These are phyloP conservation scores for Abrus precatorius DNA, from an alignment of 306 rosid genomes.

Conservation along the genomic window DNA sequence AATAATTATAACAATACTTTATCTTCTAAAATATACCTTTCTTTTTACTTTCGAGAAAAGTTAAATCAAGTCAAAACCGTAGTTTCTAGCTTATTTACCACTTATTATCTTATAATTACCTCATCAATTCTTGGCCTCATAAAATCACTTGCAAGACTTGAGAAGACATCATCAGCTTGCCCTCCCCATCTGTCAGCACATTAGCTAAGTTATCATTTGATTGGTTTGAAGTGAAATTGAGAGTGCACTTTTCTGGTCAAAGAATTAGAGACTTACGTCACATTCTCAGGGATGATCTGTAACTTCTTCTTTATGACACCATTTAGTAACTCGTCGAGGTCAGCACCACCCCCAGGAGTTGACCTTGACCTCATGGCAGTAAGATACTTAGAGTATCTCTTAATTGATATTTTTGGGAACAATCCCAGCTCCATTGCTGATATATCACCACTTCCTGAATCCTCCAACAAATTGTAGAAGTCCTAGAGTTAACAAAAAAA, in stretches of 20 bases:
- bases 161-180: slow-evolving; percentile 58
- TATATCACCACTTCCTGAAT: slow-evolving; percentile 50
- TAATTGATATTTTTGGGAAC: slow-evolving; percentile 43
- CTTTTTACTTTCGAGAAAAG: too few relatives aligned
- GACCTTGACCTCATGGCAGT: slow-evolving; percentile 50
- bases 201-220: slow-evolving; percentile 20
- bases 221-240: not conserved
- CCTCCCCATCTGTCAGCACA: slow-evolving; percentile 77
- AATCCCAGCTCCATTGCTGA: slow-evolving; percentile 46
- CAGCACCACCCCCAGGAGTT: slow-evolving; percentile 57
- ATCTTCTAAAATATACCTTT: too few relatives aligned
- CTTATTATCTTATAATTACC: slow-evolving; percentile 56
- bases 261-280: slow-evolving; percentile 61
- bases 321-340: slow-evolving; percentile 65
- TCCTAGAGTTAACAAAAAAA: slow-evolving; percentile 60
- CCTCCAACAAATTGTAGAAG: slow-evolving; percentile 77
- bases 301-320: slow-evolving; percentile 81
- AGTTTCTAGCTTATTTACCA: not conserved
- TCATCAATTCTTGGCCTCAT: slow-evolving; percentile 90
- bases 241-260: not conserved
- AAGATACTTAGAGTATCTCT: slow-evolving; percentile 68
- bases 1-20: too few relatives aligned
- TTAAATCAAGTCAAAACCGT: not conserved
- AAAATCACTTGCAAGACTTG: slow-evolving; percentile 63
- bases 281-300: slow-evolving; percentile 72